Conservation (phyloP, 352 stramenopile genomes). For the Phytophthora pisi region DNA sequence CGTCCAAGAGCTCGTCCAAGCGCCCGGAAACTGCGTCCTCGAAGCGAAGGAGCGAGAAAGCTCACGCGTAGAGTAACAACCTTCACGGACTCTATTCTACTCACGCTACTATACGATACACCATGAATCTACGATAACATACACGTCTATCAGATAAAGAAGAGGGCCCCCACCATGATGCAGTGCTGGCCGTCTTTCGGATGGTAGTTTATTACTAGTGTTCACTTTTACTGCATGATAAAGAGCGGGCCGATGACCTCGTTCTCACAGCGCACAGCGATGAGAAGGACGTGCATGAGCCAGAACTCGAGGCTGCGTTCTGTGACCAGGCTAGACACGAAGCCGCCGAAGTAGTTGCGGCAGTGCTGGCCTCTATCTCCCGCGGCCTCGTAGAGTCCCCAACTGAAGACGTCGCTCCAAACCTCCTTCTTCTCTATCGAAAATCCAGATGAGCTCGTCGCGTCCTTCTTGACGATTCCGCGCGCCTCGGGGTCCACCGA, state of each 20-base stretch:
- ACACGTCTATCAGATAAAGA: conserved; percentile 4
- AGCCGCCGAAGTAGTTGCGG: conserved; percentile 68
- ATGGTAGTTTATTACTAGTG: conserved; percentile 10
- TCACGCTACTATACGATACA: background rate
- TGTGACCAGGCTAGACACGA: conserved; percentile 47
- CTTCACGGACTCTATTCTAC: background rate
- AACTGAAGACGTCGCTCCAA: conserved; percentile 71
- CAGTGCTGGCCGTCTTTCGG: conserved; percentile 18
- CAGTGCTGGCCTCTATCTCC: conserved; percentile 50
- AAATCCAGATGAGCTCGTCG: conserved; percentile 24
- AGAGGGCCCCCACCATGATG: conserved; percentile 16
- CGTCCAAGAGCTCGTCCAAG: conserved; percentile 57
- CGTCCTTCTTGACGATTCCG: conserved; percentile 21
- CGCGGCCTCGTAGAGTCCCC: conserved; percentile 59
- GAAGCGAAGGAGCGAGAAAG: conserved; percentile 64
- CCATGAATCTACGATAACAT: background rate
- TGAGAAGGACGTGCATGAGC: conserved; percentile 73
- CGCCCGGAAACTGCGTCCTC: conserved; percentile 60
- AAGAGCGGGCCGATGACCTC: conserved; percentile 64
- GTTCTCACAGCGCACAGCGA: conserved; percentile 68
- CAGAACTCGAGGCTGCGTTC: conserved; percentile 62
- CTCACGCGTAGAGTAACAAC: background rate
- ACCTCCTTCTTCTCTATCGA: conserved; percentile 33
- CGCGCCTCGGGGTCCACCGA: conserved; percentile 55
- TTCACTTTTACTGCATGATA: conserved; percentile 41